A percentile compares a stretch with the other conserved stretches of the same genome.
These are phyloP conservation scores for Aspergillus sp. DNA, from an alignment of 2,329 filamentous ascomycete species.

Conservation along the genomic window DNA sequence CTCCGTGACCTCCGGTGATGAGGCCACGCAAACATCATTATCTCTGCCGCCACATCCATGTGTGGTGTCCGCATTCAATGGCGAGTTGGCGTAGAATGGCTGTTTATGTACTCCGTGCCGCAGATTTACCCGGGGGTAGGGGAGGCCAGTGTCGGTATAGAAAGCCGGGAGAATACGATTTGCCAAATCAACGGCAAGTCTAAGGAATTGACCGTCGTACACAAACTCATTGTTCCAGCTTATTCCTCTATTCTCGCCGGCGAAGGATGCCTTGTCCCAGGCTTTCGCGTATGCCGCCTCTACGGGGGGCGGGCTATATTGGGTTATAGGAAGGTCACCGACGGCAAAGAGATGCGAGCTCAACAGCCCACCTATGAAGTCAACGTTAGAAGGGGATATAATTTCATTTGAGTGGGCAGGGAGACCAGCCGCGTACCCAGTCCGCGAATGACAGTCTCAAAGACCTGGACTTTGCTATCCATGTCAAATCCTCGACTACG, in stretches of 20 bases:
- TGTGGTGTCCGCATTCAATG: slow-evolving; percentile 55
- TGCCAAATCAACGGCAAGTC: slow-evolving; percentile 84
- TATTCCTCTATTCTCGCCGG: slow-evolving; percentile 46
- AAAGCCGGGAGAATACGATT: slow-evolving; percentile 87
- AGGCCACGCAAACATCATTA: slow-evolving; percentile 24
- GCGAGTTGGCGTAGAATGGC: slow-evolving; percentile 87
- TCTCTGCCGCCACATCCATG: slow-evolving; percentile 46
- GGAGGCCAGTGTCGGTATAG: slow-evolving; percentile 84
- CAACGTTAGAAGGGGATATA: slow-evolving; percentile 6
- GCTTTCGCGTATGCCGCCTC: slow-evolving; percentile 40
- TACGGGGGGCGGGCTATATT: slow-evolving; percentile 61
- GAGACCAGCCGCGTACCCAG: slow-evolving; percentile 37
- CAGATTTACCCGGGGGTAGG: slow-evolving; percentile 92
- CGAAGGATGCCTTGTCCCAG: slow-evolving; percentile 39
- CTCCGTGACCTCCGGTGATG: slow-evolving; percentile 74
- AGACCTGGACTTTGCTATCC: slow-evolving; percentile 97
- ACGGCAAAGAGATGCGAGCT: slow-evolving; percentile 92
- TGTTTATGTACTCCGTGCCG: slow-evolving; percentile 67
- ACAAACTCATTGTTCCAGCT: slow-evolving; percentile 73
- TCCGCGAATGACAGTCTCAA: slow-evolving; percentile 94
- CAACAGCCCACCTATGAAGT: slow-evolving; percentile 67
- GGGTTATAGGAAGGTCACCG: slow-evolving; percentile 81
- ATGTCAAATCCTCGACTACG: slow-evolving; percentile 83
- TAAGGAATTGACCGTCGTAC: slow-evolving; percentile 86
- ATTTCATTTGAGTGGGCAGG: not conserved